Base-by-base conservation (phyloP, 306 rosid species). In the Lathyrus oleraceus region DNA sequence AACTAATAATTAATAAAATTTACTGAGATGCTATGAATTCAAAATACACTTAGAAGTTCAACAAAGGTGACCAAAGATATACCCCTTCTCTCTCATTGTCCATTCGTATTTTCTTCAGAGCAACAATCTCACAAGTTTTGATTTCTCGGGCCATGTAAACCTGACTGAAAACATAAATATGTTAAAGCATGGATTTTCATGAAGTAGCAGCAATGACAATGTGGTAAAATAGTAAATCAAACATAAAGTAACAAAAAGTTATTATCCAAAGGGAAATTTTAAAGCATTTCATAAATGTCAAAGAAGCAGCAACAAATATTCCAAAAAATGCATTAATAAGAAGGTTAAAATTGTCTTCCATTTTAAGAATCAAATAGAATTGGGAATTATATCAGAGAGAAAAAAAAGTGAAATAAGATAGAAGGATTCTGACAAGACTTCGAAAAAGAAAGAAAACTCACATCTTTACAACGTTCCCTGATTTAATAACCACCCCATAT, bases 41-140 rank as follows among this genome's bases (percentile, higher is more conserved):
- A 39, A 38, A 48, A 58, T 36, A 58, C 10, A 38, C 57, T 56
- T 44, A 44, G 23, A 21, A 1, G 23, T 21, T 21, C 23, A 21
- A 21, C 16, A 48, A 72, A 0, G 42, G 5, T 59, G 32, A 44
- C 25, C 17, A 53, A 61, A 61, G 44, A 51, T 32, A 72, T 85
- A 86, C 95, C 87, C 95, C 89, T 69, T 84, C 95, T 74, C 82
- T 88, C 76, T 88, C 89, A 51, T 84, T 84, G 69, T 86, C 95
- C 89, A 88, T 84, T 30, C 91, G 84, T 73, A 88, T 86, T 75
- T 83, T 88, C 73, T 88, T 88, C 71, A 88, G 79, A 14, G 95
- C 95, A 80, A 88, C 95, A 76, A 86, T 88, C 80, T 88, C 91
- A 27, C 95, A 87, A 9, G 91, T 86, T 66, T 40, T 71, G 52